Percentiles rank a stretch among this genome's conserved stretches.
These are phyloP conservation scores for Neurospora sp. DNA, from an alignment of 495 filamentous ascomycete species.

Conservation along the genomic window DNA sequence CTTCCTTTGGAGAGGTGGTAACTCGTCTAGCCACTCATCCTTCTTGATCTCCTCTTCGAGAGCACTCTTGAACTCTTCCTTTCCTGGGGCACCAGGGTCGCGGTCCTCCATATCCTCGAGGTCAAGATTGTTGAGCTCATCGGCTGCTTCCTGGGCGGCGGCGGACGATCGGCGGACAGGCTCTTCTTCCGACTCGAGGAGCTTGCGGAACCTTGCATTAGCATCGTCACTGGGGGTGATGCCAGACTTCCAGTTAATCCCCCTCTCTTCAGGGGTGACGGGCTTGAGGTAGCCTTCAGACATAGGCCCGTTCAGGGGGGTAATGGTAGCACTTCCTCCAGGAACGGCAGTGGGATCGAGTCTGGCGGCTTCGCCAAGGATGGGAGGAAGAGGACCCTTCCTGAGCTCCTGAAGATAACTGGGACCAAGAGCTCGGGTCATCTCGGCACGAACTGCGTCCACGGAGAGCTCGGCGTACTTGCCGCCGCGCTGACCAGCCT, in stretches of 20 bases:
- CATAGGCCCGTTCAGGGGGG: neutral
- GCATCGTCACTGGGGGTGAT: neutral
- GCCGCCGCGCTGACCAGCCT: slow-evolving; percentile 33
- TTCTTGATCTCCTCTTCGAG: neutral
- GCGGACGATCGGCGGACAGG: neutral
- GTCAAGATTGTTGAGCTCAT: neutral
- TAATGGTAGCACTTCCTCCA: neutral
- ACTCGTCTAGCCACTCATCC: neutral
- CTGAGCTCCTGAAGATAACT: neutral
- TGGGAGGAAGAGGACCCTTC: neutral
- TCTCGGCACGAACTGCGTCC: slow-evolving; percentile 16
- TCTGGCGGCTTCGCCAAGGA: neutral
- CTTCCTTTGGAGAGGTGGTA: neutral
- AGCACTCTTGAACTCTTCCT: neutral
- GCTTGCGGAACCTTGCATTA: neutral
- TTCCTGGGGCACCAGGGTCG: neutral
- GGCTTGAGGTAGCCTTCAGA: neutral
- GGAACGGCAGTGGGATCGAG: neutral
- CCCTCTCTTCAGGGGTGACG: neutral
- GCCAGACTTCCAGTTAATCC: neutral
- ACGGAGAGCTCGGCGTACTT: slow-evolving; percentile 32
- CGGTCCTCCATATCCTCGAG: neutral
- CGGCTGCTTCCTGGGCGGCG: neutral
- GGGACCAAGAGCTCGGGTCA: neutral
- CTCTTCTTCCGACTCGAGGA: neutral